Conservation (phyloP, 345 rosid species). For the Citrus glauca region DNA sequence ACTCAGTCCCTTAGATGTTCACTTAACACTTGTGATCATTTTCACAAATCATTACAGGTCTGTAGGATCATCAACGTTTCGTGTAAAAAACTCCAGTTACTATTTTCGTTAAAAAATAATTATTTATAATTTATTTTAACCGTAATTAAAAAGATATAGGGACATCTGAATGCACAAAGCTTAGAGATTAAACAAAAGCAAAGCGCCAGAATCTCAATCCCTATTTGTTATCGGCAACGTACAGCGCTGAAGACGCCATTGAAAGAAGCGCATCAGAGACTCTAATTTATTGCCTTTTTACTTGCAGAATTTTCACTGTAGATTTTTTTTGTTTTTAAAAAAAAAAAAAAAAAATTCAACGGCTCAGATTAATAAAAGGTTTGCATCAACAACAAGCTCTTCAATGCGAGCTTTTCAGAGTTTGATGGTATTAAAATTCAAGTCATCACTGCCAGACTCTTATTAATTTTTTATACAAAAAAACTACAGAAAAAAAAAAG, state of each 20-base stretch:
- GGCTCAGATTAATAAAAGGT: slow-evolving; percentile 23
- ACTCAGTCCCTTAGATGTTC: slow-evolving; percentile 99
- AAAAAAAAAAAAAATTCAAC: not conserved
- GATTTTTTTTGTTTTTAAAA: not conserved
- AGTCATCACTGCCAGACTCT: slow-evolving; percentile 40
- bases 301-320: rapidly evolving
- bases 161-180: slow-evolving; percentile 49
- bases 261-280: slow-evolving; percentile 55
- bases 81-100: not conserved
- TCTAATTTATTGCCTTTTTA: slow-evolving; percentile 65
- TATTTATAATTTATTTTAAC: no score
- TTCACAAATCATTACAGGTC: slow-evolving; percentile 94
- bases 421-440: slow-evolving; percentile 47
- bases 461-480: not conserved
- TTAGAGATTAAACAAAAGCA: not conserved
- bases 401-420: slow-evolving; percentile 30
- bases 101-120: no score
- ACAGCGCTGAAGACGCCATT: slow-evolving; percentile 61
- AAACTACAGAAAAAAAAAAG: no score
- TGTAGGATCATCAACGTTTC: slow-evolving; percentile 68
- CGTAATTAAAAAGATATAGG: slow-evolving; percentile 9
- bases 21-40: slow-evolving; percentile 61
- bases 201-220: slow-evolving; percentile 48
- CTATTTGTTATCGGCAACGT: slow-evolving; percentile 28
- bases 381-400: slow-evolving; percentile 39